Percentiles rank a stretch among this genome's conserved stretches.
phyloP scores from a whole-genome alignment of 352 stramenopile species.

The Saprolegnia parasitica region DNA sequence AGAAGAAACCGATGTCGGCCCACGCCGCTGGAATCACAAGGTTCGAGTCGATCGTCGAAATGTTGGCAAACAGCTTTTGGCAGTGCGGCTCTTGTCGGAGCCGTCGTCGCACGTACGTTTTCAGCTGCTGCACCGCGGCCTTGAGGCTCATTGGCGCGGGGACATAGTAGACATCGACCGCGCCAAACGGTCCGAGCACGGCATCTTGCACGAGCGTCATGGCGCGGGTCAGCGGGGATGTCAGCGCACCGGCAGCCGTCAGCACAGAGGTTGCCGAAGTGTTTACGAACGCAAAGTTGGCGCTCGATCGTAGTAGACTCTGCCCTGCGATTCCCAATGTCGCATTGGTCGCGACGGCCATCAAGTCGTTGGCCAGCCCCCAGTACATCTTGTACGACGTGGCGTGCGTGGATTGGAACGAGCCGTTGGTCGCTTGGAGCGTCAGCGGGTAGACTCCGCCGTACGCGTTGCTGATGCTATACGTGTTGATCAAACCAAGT shows the following conservation, averaged over 20 bases:
- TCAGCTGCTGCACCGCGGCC: not conserved
- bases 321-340: not conserved
- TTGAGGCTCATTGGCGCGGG: not conserved
- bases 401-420: not conserved
- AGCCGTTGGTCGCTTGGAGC: not conserved
- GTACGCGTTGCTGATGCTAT: conserved; percentile 2
- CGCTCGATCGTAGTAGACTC: conserved; percentile 14
- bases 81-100: not conserved
- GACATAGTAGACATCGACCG: not conserved
- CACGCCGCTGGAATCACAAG: not conserved
- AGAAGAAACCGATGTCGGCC: not conserved
- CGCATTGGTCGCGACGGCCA: not conserved
- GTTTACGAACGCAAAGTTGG: conserved; percentile 15
- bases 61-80: not conserved
- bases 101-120: not conserved
- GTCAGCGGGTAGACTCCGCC: conserved; percentile 9
- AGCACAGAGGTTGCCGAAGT: not conserved
- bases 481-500: conserved; percentile 10
- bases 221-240: not conserved
- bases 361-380: conserved; percentile 14
- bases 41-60: not conserved
- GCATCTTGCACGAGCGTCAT: not conserved
- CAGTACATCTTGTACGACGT: conserved; percentile 25
- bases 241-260: not conserved
- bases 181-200: conserved; percentile 1